Percentiles rank a stretch among this genome's conserved stretches.
phyloP scores from a whole-genome alignment of 2,329 filamentous ascomycete species.

The Xylaria sp. region DNA sequence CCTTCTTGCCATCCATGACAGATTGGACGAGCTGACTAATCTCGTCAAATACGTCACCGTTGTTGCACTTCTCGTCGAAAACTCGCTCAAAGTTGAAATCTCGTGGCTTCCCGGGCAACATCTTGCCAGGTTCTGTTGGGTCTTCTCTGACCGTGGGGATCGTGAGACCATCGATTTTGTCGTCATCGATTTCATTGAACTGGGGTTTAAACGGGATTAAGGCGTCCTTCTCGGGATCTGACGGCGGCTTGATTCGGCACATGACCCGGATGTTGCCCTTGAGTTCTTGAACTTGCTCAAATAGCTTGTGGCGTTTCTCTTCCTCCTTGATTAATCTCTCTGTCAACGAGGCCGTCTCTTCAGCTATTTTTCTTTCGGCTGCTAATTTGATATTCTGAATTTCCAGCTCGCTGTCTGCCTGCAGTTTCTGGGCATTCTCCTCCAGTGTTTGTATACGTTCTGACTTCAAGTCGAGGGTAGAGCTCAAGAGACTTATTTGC shows the following conservation, averaged over 20 bases:
- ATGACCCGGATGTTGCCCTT: slow-evolving; percentile 99
- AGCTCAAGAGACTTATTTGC: slow-evolving; percentile 47
- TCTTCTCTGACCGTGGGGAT: slow-evolving; percentile 85
- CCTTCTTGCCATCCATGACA: slow-evolving; percentile 96
- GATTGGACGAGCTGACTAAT: slow-evolving; percentile 97
- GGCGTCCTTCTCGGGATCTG: slow-evolving; percentile 68
- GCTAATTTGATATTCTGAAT: slow-evolving; percentile 80
- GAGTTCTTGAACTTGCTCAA: slow-evolving; percentile 97
- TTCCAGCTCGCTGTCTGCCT: slow-evolving; percentile 42
- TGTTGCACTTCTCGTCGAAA: slow-evolving; percentile 81
- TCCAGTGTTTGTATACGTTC: slow-evolving; percentile 46
- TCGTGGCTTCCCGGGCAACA: slow-evolving; percentile 80
- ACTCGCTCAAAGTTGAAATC: slow-evolving; percentile 94
- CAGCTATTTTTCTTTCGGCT: slow-evolving; percentile 79
- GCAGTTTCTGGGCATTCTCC: slow-evolving; percentile 42
- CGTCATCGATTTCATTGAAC: slow-evolving; percentile 67
- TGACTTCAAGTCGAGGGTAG: slow-evolving; percentile 45
- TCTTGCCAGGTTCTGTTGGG: slow-evolving; percentile 71
- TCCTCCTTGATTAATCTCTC: slow-evolving; percentile 92
- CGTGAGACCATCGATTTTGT: slow-evolving; percentile 88
- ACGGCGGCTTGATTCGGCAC: slow-evolving; percentile 87
- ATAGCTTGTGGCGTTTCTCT: slow-evolving; percentile 87
- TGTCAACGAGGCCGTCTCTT: slow-evolving; percentile 67
- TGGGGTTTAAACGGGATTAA: slow-evolving; percentile 83
- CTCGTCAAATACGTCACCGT: slow-evolving; percentile 91